phyloP scores from a whole-genome alignment of 2,329 filamentous ascomycete genomes.

The Cephalotrichum gorgonifer region DNA sequence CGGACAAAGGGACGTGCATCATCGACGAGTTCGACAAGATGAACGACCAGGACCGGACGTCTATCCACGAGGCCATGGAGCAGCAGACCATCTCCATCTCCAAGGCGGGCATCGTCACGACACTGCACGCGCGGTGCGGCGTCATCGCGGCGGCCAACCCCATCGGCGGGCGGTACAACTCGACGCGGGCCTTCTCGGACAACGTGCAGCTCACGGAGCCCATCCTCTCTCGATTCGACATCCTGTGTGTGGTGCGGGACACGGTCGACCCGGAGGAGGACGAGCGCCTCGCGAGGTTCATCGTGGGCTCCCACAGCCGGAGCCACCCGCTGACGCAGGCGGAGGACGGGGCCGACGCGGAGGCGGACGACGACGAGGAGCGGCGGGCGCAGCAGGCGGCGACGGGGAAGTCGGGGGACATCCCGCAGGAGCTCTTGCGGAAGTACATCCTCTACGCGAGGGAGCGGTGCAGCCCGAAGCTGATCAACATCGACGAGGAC shows the following conservation, averaged over 20 bases:
- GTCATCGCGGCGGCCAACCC: conserved; percentile 97
- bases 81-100: conserved; percentile 99
- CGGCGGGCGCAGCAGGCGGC: conserved; percentile 15
- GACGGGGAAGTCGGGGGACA: conserved; percentile 49
- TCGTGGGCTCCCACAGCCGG: conserved; percentile 85
- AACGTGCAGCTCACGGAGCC: conserved; percentile 97
- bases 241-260: conserved; percentile 90
- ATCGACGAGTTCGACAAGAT: conserved; percentile 99
- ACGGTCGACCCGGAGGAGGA: conserved; percentile 89
- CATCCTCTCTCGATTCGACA: conserved; percentile 95
- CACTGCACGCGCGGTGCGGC: conserved; percentile 86
- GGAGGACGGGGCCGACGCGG: conserved; percentile 46
- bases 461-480: conserved; percentile 79
- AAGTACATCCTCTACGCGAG: conserved; percentile 97
- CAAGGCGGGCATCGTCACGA: conserved; percentile 96
- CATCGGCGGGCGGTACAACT: conserved; percentile 92
- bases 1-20: conserved; percentile 86
- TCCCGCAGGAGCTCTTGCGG: conserved; percentile 79
- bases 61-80: conserved; percentile 99
- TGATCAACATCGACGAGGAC: conserved; percentile 96
- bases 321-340: conserved; percentile 62
- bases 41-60: conserved; percentile 97
- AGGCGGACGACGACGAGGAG: conserved; percentile 28
- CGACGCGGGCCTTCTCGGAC: conserved; percentile 86
- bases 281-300: conserved; percentile 86